Base-by-base conservation (phyloP, 345 rosid genomes). In the Eucalyptus coolabah region DNA sequence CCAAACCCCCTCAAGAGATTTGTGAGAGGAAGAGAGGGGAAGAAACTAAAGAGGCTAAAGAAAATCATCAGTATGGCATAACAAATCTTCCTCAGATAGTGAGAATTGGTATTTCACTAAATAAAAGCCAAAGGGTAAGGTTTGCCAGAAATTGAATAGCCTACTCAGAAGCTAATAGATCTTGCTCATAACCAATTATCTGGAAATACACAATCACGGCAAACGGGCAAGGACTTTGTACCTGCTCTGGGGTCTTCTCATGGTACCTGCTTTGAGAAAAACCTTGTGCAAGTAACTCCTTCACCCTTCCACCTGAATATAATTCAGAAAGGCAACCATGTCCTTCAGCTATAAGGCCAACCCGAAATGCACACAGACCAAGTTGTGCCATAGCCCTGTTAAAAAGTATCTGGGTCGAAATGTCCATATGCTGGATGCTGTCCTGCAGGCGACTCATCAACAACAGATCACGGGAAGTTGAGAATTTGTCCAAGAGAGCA, bases 161-260 rank as follows among this genome's bases (percentile, higher is more conserved):
- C 47, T 77, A 40, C 47, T 77, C 13, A 15, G 85, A 77, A 77
- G 28, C 85, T 23, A 21, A 77, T 77, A 77, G 85, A 21, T 40
- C 47, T 12, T 40, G 85, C 12, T 40, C 85, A 77, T 23, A 37
- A 77, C 28, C 47, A 77, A 40, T 77, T 77, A 77, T 77, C 85
- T 77, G 85, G 85, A 37, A 86, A 77, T 50, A 80, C 30, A 42
- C 53, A 65, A 37, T 11, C 47, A 30, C 13, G 10, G 26, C 50
- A 37, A 5, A 28, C 23, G 59, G 1, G 47, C 30, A 2, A 77
- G 28, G 85, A 77, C 85, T 77, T 40, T 77, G 85, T 90, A 96
- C 99, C 98, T 98, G 98, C 89, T 98, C 99, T 5, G 99, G 98
- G 89, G 99, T 98, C 92, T 98, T 98, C 94, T 98, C 99, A 89